Evolutionary conservation across 768 basidiomycete species (phyloP), one percentile per base, ranked within the genome.

Genomic region (Suillus americanus): DNA sequence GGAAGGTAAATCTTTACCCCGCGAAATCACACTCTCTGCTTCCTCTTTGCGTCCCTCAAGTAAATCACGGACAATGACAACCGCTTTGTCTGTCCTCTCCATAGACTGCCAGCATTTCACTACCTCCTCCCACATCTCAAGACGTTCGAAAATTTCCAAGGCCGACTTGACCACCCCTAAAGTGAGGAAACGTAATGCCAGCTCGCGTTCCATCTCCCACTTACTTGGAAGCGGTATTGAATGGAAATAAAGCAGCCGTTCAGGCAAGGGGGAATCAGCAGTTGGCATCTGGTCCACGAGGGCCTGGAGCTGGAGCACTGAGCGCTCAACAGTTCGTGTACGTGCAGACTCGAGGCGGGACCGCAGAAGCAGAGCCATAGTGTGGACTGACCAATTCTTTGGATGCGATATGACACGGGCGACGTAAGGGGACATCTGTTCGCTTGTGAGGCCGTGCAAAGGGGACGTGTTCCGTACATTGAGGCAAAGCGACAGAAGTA

Each of bases 41-140:
- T 98, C 96, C n/a, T 87, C 83, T 73, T 90, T 95, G 41, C 82
- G 81, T 0, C 95, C 97, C 66, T 89, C 89, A 33, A 99, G 79
- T 12, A 99, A 79, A 73, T 97, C 95, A 28, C 85, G 85, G 45
- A 99, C 94, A 73, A 99, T 86, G 2, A 80, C 75, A 65, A 94
- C 83, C 6, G 89, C 97, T 72, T 86, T 88, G 62, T 94, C 92
- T 12, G 84, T 85, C 68, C 85, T 80, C 68, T 97, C 95, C 78
- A 96, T 83, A 20, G 88, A 80, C 65, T 89, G 88, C 82, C 91
- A 93, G 77, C 97, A 99, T 66, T 85, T 82, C 50, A 95, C 94
- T 9, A 93, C 95, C 67, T 98, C 94, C 78, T 97, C 97, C 96
- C 96, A 99, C 95, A 98, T 95, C 79, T 99, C 95, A 65, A 98